These are phyloP conservation scores for Tripidium arundinaceum DNA, from an alignment of 202 grass and related monocot genomes.

Conservation along the genomic window DNA sequence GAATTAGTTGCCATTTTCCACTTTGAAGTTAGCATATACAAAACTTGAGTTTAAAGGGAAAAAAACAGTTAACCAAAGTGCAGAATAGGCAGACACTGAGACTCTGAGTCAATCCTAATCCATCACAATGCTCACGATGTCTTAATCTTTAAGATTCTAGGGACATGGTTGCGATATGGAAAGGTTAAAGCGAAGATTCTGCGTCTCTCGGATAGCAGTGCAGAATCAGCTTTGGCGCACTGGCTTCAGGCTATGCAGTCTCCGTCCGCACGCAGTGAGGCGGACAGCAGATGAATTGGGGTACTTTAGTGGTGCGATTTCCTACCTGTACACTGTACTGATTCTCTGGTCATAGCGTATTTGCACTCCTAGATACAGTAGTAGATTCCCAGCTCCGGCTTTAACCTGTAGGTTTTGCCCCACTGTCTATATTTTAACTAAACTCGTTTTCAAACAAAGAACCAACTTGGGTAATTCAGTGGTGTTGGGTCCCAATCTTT, in stretches of 20 bases:
- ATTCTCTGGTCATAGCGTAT: neutral
- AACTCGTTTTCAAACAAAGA: constrained; percentile 1
- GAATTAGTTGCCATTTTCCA: constrained; percentile 10
- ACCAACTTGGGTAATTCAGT: neutral
- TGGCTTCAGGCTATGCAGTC: constrained; percentile 21
- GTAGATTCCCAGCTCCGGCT: neutral
- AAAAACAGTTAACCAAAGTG: neutral
- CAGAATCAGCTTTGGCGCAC: constrained; percentile 24
- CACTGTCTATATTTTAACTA: neutral
- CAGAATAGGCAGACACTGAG: neutral
- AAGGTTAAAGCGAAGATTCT: constrained; percentile 12
- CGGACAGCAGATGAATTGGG: neutral
- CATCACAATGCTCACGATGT: neutral
- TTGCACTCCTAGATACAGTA: neutral
- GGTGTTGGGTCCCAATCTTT: neutral
- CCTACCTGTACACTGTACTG: neutral
- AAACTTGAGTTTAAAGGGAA: neutral
- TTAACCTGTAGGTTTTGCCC: neutral
- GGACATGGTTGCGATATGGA: neutral
- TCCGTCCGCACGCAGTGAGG: constrained; percentile 21
- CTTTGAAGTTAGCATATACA: neutral
- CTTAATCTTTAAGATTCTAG: constrained; percentile 31
- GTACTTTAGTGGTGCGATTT: neutral
- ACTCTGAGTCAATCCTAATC: neutral
- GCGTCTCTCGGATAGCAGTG: neutral